phyloP scores from a whole-genome alignment of 2,329 filamentous ascomycete genomes.

The Ascochyta viciae-villosae region DNA sequence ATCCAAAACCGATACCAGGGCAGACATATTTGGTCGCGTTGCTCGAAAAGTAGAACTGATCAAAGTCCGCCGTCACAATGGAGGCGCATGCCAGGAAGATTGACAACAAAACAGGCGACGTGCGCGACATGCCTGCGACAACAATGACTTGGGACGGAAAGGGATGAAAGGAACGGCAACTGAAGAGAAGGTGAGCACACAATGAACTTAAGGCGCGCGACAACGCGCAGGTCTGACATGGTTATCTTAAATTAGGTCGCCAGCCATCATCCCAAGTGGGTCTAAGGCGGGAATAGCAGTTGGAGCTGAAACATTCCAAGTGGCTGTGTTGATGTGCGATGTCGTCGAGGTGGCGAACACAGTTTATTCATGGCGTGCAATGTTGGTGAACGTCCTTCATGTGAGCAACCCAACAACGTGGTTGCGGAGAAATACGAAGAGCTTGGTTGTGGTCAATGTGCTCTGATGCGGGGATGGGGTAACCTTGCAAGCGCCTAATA shows the following conservation, averaged over 20 bases:
- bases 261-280: conserved; percentile 7
- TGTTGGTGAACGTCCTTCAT: neutral
- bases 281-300: conserved; percentile 4
- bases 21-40: conserved; percentile 20
- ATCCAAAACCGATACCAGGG: conserved; percentile 12
- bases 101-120: neutral
- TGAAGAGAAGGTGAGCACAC: neutral
- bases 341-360: neutral
- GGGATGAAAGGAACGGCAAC: neutral
- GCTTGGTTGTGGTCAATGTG: neutral
- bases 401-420: neutral
- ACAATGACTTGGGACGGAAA: neutral
- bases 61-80: conserved; percentile 9
- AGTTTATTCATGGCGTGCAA: neutral
- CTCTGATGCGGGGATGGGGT: neutral
- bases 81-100: neutral
- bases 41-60: conserved; percentile 24
- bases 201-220: conserved; percentile 2
- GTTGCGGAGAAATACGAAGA: conserved; percentile 2
- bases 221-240: conserved; percentile 1
- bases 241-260: conserved; percentile 13
- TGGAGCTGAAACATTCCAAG: conserved; percentile 10
- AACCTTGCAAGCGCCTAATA: conserved; percentile 5
- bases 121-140: conserved; percentile 2
- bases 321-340: conserved; percentile 5